These are phyloP conservation scores for Pelargonium nanum DNA, from an alignment of 345 rosid genomes.

Conservation along the genomic window DNA sequence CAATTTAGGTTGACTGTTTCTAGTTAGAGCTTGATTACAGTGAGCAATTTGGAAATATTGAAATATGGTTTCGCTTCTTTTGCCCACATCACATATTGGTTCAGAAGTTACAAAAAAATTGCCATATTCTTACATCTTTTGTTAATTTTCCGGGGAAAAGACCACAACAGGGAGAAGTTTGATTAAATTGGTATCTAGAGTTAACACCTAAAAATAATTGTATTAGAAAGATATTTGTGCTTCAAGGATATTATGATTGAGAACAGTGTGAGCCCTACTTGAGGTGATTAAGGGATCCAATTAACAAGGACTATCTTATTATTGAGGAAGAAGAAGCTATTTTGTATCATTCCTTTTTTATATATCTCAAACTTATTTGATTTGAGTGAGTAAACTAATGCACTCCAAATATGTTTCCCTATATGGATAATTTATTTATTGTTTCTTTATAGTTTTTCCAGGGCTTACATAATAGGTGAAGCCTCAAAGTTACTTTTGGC, in stretches of 20 bases:
- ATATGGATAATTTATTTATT: background rate
- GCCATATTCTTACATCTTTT: no score
- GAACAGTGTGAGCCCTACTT: background rate
- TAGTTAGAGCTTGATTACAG: no score
- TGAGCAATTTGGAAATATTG: background rate
- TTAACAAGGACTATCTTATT: background rate
- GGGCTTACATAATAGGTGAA: conserved; percentile 1
- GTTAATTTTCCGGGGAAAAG: background rate
- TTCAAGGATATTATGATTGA: background rate
- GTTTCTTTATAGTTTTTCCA: background rate
- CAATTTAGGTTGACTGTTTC: no score
- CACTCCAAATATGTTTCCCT: background rate
- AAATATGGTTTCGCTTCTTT: no score
- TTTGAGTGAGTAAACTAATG: background rate
- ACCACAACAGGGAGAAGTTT: background rate
- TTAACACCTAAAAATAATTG: background rate
- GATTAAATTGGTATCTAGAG: background rate
- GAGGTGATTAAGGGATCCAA: background rate
- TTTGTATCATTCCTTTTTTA: no score
- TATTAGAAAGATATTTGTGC: background rate
- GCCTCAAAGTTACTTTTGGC: background rate
- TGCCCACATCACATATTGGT: background rate
- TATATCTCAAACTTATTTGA: no score
- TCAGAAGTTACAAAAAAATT: no score
- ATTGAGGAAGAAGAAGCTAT: background rate